Evolutionary conservation across 2,329 filamentous ascomycete genomes (phyloP).

Genomic region (Cryoendolithus antarcticus): DNA sequence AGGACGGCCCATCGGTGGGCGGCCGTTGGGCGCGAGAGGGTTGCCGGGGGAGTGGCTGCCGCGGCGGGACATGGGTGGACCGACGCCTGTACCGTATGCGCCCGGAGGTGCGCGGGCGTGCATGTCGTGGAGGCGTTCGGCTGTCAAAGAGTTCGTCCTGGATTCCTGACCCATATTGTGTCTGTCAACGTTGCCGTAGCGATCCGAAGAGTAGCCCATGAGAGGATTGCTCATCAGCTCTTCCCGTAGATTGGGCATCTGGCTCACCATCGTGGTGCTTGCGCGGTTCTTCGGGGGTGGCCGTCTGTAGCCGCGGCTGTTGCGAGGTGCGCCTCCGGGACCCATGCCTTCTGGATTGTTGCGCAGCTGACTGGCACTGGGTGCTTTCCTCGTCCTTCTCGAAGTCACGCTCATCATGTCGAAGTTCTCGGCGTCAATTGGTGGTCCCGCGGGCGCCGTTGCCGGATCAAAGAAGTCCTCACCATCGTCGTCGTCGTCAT

Average conservation of each 20-base stretch:
- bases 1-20: conserved; percentile 28
- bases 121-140: conserved; percentile 63
- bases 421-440: conserved; percentile 84
- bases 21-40: conserved; percentile 54
- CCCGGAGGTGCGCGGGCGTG: conserved; percentile 31
- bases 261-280: conserved; percentile 61
- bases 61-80: conserved; percentile 51
- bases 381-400: conserved; percentile 68
- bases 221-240: conserved; percentile 84
- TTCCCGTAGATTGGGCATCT: conserved; percentile 61
- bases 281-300: conserved; percentile 59
- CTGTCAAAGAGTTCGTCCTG: conserved; percentile 82
- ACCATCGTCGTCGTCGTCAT: conserved; percentile 81
- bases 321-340: conserved; percentile 29
- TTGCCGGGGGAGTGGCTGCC: conserved; percentile 81
- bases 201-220: conserved; percentile 85
- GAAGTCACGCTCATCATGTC: conserved; percentile 99
- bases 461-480: conserved; percentile 78
- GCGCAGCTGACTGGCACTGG: conserved; percentile 62
- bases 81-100: conserved; percentile 26
- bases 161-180: conserved; percentile 75
- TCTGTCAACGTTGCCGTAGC: conserved; percentile 83
- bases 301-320: conserved; percentile 39
- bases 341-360: conserved; percentile 56
- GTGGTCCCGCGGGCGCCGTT: conserved; percentile 46